Conservation (phyloP, 176 grass and related monocot species). For the Hyparrhenia diplandra region DNA sequence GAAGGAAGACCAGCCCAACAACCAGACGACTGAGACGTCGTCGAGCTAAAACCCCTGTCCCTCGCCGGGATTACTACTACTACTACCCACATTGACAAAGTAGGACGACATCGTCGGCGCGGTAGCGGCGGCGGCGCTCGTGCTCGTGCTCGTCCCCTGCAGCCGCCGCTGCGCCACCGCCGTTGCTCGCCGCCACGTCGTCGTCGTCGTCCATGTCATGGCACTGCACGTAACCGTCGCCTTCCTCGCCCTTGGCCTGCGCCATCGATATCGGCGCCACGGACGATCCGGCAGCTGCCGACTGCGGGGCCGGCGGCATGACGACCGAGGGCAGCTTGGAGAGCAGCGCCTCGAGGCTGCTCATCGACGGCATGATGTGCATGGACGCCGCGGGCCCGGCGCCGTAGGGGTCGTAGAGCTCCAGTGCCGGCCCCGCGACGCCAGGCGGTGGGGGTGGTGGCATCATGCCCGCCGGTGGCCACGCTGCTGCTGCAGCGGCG, state of each 20-base stretch:
- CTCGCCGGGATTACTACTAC: slow-evolving; percentile 47
- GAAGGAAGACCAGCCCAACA: not conserved
- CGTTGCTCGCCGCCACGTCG: slow-evolving; percentile 27
- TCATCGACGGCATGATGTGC: slow-evolving; percentile 94
- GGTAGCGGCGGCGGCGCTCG: not conserved
- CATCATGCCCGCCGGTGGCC: not conserved
- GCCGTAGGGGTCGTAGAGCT: slow-evolving; percentile 68
- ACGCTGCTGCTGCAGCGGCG: slow-evolving; percentile 4
- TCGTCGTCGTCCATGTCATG: slow-evolving; percentile 35
- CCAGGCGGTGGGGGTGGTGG: not conserved
- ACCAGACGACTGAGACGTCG: not conserved
- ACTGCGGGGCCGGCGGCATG: not conserved
- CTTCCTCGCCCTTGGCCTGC: slow-evolving; percentile 20
- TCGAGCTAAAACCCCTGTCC: slow-evolving; percentile 67
- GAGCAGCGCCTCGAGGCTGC: slow-evolving; percentile 95
- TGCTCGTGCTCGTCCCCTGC: slow-evolving; percentile 16
- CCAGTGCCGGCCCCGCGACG: slow-evolving; percentile 22
- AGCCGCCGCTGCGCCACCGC: slow-evolving; percentile 12
- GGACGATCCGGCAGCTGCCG: not conserved
- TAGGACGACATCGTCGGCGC: slow-evolving; percentile 48
- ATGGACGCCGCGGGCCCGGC: slow-evolving; percentile 33
- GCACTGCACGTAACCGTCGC: slow-evolving; percentile 49
- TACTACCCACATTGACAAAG: slow-evolving; percentile 51
- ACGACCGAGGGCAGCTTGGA: slow-evolving; percentile 91
- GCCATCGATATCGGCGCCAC: no score